phyloP scores from a whole-genome alignment of 805 yeast genomes.

The Starmerella cellae region DNA sequence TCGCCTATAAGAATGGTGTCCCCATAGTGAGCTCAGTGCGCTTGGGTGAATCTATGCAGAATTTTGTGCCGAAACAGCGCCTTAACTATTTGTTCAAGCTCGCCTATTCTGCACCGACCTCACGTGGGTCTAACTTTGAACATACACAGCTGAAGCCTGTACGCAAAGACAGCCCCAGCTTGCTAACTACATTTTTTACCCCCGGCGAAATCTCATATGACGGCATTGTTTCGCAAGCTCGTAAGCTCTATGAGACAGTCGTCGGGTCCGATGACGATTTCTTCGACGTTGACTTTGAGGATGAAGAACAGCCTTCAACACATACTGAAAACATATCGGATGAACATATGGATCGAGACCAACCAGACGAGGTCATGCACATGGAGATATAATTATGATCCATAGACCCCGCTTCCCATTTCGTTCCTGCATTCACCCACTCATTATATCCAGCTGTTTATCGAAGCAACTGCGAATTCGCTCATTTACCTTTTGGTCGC shows the following conservation, averaged over 20 bases:
- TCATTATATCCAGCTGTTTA: too few species aligned
- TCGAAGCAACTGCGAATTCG: too few species aligned
- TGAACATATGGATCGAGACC: slow-evolving; percentile 29
- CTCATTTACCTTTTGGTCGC: too few species aligned
- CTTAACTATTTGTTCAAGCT: slow-evolving; percentile 49
- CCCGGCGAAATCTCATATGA: slow-evolving; percentile 81
- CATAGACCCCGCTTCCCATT: too few species aligned
- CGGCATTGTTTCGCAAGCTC: slow-evolving; percentile 75
- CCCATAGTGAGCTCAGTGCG: slow-evolving; percentile 68
- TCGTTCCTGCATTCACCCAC: too few species aligned
- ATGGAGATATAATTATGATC: slow-evolving; percentile 25
- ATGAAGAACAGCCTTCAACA: slow-evolving; percentile 85
- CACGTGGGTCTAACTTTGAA: slow-evolving; percentile 14
- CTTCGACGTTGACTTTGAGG: slow-evolving; percentile 92
- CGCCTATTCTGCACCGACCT: slow-evolving; percentile 40
- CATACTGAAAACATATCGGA: slow-evolving; percentile 28
- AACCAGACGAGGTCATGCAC: slow-evolving; percentile 24
- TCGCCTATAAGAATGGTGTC: slow-evolving; percentile 44
- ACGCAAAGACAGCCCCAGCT: slow-evolving; percentile 23
- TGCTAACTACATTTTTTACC: slow-evolving; percentile 44
- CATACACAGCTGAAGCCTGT: slow-evolving; percentile 14
- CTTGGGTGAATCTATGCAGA: slow-evolving; percentile 71
- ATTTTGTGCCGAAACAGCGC: slow-evolving; percentile 70
- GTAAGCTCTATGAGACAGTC: slow-evolving; percentile 54
- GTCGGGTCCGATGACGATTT: slow-evolving; percentile 94